phyloP scores from a whole-genome alignment of 2,329 filamentous ascomycete species.

The Nemania sp. region DNA sequence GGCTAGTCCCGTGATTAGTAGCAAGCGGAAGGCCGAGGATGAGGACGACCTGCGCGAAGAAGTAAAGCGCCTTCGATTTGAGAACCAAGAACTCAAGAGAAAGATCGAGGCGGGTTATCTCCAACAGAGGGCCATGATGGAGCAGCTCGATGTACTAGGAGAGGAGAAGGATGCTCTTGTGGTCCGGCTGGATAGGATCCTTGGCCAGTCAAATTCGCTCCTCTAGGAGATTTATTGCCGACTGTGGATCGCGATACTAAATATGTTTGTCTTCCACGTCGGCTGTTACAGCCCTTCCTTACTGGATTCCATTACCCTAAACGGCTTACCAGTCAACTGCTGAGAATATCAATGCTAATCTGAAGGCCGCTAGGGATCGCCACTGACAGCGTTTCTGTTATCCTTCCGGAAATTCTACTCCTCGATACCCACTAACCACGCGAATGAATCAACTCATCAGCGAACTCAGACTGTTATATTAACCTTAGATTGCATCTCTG shows the following conservation, averaged over 20 bases:
- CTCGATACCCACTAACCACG: too few species aligned
- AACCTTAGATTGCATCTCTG: too few species aligned
- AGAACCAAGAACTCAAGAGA: constrained; percentile 60
- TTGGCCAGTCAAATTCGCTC: not conserved
- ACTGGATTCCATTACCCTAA: not conserved
- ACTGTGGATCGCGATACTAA: not conserved
- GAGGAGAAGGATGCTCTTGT: constrained; percentile 16
- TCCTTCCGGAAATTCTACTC: too few species aligned
- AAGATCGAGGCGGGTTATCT: constrained; percentile 24
- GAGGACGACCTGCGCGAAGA: constrained; percentile 65
- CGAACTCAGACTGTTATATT: too few species aligned
- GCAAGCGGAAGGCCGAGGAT: constrained; percentile 51
- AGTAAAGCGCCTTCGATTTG: constrained; percentile 66
- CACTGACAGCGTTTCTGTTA: too few species aligned
- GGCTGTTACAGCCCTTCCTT: not conserved
- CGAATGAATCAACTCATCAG: too few species aligned
- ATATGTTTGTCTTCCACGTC: not conserved
- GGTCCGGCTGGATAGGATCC: not conserved
- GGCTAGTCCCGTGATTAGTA: constrained; percentile 33
- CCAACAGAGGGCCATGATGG: constrained; percentile 26
- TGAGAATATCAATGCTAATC: too few species aligned
- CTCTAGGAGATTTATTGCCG: not conserved
- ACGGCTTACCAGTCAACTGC: too few species aligned
- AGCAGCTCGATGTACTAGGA: constrained; percentile 20
- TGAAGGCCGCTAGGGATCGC: too few species aligned